Evolutionary conservation across 2,329 filamentous ascomycete genomes (phyloP).

Genomic region (Fusarium torulosum): DNA sequence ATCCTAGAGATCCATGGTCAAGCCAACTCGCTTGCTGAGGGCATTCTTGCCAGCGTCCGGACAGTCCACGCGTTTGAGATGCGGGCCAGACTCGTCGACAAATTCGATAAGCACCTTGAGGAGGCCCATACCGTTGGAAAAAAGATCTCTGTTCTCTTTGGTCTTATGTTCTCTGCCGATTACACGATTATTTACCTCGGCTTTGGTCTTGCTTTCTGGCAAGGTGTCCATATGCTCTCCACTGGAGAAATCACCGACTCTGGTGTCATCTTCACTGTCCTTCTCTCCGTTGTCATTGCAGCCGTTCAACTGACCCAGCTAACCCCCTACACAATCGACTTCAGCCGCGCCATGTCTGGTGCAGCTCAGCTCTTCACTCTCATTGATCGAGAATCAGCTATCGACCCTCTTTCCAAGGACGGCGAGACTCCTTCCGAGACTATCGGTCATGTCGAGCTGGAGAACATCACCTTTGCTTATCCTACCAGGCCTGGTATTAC

Average conservation of each 20-base stretch:
- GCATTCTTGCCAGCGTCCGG: slow-evolving; percentile 54
- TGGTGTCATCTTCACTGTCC: slow-evolving; percentile 58
- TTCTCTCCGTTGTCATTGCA: slow-evolving; percentile 56
- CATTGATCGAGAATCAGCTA: slow-evolving; percentile 55
- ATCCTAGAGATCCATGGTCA: slow-evolving; percentile 54
- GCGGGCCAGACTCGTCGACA: slow-evolving; percentile 53
- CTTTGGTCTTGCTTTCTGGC: slow-evolving; percentile 61
- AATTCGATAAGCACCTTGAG: slow-evolving; percentile 56
- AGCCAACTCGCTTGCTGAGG: slow-evolving; percentile 54
- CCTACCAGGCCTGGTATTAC: slow-evolving; percentile 58
- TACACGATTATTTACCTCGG: slow-evolving; percentile 59
- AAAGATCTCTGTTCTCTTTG: slow-evolving; percentile 56
- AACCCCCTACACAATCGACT: slow-evolving; percentile 55
- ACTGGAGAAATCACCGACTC: slow-evolving; percentile 54
- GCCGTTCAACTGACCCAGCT: slow-evolving; percentile 53
- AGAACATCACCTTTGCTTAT: slow-evolving; percentile 60
- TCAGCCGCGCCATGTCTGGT: slow-evolving; percentile 54
- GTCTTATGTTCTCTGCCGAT: slow-evolving; percentile 55
- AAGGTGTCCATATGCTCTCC: slow-evolving; percentile 56
- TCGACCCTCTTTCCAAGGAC: slow-evolving; percentile 52
- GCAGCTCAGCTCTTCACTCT: slow-evolving; percentile 54
- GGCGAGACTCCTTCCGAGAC: slow-evolving; percentile 51
- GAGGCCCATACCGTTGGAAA: slow-evolving; percentile 54
- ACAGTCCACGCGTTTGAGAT: slow-evolving; percentile 61
- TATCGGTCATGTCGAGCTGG: slow-evolving; percentile 54